These are phyloP conservation scores for Globisporangium okanoganense DNA, from an alignment of 352 stramenopile species.

Conservation along the genomic window DNA sequence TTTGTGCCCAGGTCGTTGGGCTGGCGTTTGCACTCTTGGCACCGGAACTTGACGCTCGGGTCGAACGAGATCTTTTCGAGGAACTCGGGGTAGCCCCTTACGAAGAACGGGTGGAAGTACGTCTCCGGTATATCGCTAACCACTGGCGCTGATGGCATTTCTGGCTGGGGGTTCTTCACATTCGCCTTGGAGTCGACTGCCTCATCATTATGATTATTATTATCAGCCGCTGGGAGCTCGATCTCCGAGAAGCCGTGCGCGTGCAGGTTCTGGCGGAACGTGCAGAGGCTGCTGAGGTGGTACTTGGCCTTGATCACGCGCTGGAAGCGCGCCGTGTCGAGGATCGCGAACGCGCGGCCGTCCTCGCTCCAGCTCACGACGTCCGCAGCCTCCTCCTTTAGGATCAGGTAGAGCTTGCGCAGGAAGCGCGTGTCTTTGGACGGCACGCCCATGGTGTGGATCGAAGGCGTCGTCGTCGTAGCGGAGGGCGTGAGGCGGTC, in stretches of 20 bases:
- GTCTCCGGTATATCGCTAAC: not conserved
- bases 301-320: conserved; percentile 9
- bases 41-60: conserved; percentile 11
- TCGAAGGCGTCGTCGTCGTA: too few relatives aligned
- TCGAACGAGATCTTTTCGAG: conserved; percentile 12
- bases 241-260: conserved; percentile 8
- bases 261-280: conserved; percentile 7
- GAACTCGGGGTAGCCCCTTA: not conserved
- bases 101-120: conserved; percentile 13
- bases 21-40: conserved; percentile 9
- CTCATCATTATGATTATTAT: not conserved
- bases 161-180: not conserved
- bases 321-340: conserved; percentile 11
- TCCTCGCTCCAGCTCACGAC: conserved; percentile 10
- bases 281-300: conserved; percentile 9
- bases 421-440: conserved; percentile 10
- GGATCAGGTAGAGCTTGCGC: conserved; percentile 11
- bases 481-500: too few relatives aligned
- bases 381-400: conserved; percentile 1
- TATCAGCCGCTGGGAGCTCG: too few relatives aligned
- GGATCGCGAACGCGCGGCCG: conserved; percentile 6
- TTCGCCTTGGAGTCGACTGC: not conserved
- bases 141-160: not conserved
- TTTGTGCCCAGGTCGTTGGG: conserved; percentile 11
- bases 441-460: not conserved